These are phyloP conservation scores for Botrytis cinerea DNA, from an alignment of 2,329 filamentous ascomycete species.

Conservation along the genomic window DNA sequence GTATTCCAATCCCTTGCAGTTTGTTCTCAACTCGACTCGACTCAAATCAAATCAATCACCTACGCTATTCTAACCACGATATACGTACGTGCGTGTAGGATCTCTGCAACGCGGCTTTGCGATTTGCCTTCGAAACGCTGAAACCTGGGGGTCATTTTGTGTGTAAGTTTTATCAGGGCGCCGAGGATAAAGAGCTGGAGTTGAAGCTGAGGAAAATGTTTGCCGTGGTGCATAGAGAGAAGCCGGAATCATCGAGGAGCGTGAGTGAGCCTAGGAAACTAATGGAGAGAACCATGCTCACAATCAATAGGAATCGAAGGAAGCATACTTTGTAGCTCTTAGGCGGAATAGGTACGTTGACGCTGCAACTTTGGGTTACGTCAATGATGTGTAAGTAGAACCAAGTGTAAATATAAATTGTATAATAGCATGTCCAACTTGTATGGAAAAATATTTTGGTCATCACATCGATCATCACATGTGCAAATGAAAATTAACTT, in stretches of 20 bases:
- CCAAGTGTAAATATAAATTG: not conserved
- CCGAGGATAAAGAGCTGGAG: conserved; percentile 81
- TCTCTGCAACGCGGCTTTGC: conserved; percentile 81
- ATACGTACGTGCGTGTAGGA: conserved; percentile 60
- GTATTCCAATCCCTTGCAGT: too few species aligned
- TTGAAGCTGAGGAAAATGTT: conserved; percentile 75
- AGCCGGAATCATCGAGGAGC: conserved; percentile 85
- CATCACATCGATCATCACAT: not conserved
- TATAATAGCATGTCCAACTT: not conserved
- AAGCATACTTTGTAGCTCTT: conserved; percentile 83
- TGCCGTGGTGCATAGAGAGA: conserved; percentile 77
- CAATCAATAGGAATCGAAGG: conserved; percentile 70
- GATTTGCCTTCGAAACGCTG: conserved; percentile 83
- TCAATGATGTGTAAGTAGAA: conserved; percentile 10
- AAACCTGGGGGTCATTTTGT: conserved; percentile 84
- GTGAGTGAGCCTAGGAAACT: conserved; percentile 53
- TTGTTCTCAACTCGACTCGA: too few species aligned
- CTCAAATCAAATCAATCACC: not conserved
- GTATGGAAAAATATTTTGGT: not conserved
- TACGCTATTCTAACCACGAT: not conserved
- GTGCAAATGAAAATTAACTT: not conserved
- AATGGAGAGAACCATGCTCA: not conserved
- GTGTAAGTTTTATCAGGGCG: conserved; percentile 95
- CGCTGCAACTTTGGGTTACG: conserved; percentile 4
- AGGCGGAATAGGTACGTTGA: conserved; percentile 58